Base-by-base conservation (phyloP, 106 monocot species). In the Allium fistulosum region DNA sequence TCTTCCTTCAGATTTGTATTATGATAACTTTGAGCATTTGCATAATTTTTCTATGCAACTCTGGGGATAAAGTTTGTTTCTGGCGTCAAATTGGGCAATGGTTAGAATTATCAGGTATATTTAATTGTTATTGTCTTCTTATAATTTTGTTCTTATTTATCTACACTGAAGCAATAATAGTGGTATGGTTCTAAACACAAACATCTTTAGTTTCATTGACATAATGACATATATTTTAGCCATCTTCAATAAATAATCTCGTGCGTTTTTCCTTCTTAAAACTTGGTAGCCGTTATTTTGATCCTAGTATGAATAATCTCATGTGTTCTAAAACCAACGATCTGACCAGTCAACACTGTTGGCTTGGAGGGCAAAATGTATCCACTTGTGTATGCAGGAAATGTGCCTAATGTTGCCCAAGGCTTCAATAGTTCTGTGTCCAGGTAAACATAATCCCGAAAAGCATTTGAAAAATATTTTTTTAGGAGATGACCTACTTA, bases 341-440 rank as follows among this genome's bases (percentile, higher is more conserved):
- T 22, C 22, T 22, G 22, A 22, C 22, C 22, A 22, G 22, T 53
- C 13, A 53, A 53, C 52, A 53, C 13, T 53, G 9, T 53, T 13
- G 72, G 46, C 51, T 10, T 62, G 27, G 51, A 66, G 8, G 61
- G 50, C 17, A 51, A 2, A 26, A 67, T 59, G 75, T 66, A 74
- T 27, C 74, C 74, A 28, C 58, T 77, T n/a, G 57, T 71, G 63
- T 77, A 77, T 45, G 77, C 62, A 8, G 71, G 77, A 22, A 22
- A 71, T 51, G 71, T 26, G 10, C 77, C 77, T 1, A 77, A 77
- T 17, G 45, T 45, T 10, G 57, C 71, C 51, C 57, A 63, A 51
- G 77, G 77, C 6, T 65, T 50, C 16, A 48, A 65, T 28, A 9
- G 63, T 0, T 58, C 69, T 4, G 10, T 37, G 0, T 63, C 77